phyloP scores from a whole-genome alignment of 495 filamentous ascomycete genomes.

The Xylaria curta region DNA sequence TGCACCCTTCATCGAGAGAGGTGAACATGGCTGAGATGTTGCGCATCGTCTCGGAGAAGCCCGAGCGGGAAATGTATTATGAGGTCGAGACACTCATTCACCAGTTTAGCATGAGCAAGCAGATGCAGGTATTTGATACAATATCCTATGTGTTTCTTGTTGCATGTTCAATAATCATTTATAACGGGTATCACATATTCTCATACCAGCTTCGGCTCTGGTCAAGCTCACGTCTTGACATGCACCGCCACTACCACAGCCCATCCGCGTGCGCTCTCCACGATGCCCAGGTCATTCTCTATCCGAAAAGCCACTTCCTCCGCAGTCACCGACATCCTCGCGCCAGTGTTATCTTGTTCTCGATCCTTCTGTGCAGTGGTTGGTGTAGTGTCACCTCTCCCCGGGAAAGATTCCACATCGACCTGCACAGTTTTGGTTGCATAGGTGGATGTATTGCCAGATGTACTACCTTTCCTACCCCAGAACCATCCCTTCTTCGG shows the following conservation, averaged over 20 bases:
- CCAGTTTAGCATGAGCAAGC: too few relatives aligned
- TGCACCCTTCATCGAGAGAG: too few relatives aligned
- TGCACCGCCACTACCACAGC: slow-evolving; percentile 53
- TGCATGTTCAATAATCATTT: not conserved
- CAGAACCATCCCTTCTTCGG: slow-evolving; percentile 39
- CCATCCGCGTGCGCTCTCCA: slow-evolving; percentile 57
- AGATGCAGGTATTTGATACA: too few relatives aligned
- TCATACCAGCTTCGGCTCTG: too few relatives aligned
- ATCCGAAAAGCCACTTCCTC: slow-evolving; percentile 59
- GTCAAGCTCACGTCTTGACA: slow-evolving; percentile 31
- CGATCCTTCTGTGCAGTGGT: slow-evolving; percentile 16
- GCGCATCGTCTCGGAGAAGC: not conserved
- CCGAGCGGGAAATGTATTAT: too few relatives aligned
- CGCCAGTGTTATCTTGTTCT: slow-evolving; percentile 33
- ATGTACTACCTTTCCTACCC: slow-evolving; percentile 29
- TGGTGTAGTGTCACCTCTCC: slow-evolving; percentile 11
- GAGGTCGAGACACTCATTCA: not conserved
- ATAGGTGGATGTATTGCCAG: not conserved
- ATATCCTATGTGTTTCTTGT: too few relatives aligned
- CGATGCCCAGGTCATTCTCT: slow-evolving; percentile 61
- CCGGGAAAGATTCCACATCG: slow-evolving; percentile 24
- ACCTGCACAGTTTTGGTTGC: slow-evolving; percentile 26
- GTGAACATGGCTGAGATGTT: too few relatives aligned
- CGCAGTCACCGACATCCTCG: slow-evolving; percentile 48
- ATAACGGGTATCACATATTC: not conserved